A percentile compares a stretch with the other conserved stretches of the same genome.
phyloP scores from a whole-genome alignment of 176 grass and related monocot species.

The Pharus latifolius region DNA sequence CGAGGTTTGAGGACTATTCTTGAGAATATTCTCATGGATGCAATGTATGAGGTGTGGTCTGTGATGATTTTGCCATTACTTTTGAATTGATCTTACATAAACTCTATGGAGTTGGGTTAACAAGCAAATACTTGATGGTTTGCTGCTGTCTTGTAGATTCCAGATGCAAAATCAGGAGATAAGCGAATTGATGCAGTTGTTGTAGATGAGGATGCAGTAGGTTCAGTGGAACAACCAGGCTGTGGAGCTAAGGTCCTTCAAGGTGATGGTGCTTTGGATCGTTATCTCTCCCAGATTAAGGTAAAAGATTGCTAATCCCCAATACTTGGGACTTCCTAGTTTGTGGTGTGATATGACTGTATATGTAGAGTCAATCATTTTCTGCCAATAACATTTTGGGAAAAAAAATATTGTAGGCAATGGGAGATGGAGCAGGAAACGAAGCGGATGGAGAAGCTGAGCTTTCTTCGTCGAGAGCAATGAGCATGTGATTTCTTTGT shows the following conservation, averaged over 20 bases:
- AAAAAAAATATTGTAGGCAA: slow-evolving; percentile 26
- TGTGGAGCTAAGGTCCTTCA: slow-evolving; percentile 82
- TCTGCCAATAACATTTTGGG: slow-evolving; percentile 2
- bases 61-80: not conserved
- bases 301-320: slow-evolving; percentile 8
- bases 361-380: not conserved
- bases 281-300: slow-evolving; percentile 49
- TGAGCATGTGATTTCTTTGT: slow-evolving; percentile 64
- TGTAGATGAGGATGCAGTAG: slow-evolving; percentile 86
- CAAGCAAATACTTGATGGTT: not conserved
- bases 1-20: slow-evolving; percentile 87
- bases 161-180: slow-evolving; percentile 73
- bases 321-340: not conserved
- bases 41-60: slow-evolving; percentile 91
- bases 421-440: slow-evolving; percentile 34
- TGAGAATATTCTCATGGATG: slow-evolving; percentile 93
- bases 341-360: not conserved
- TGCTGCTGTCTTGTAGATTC: slow-evolving; percentile 49
- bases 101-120: not conserved
- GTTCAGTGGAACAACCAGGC: slow-evolving; percentile 59
- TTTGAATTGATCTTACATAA: not conserved
- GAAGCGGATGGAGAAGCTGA: slow-evolving; percentile 79
- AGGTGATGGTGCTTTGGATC: slow-evolving; percentile 68
- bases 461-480: slow-evolving; percentile 50
- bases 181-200: slow-evolving; percentile 82